Evolutionary conservation across 805 yeast genomes (phyloP), one percentile per base, ranked within the genome.

Genomic region (Grigorovia yakushimaensis): DNA sequence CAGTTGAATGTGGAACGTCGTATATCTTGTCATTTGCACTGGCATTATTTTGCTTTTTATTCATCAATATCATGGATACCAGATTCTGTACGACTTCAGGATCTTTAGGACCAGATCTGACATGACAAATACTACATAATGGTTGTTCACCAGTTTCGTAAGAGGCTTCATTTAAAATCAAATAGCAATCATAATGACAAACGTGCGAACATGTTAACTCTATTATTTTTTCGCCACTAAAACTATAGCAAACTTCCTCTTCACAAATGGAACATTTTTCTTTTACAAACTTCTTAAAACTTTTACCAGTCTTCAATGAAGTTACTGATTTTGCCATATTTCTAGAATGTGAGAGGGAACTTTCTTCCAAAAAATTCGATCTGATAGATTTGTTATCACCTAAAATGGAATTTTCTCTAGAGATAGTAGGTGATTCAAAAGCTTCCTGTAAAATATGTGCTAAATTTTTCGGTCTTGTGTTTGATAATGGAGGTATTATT

Each of bases 171-270:
- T 21, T 39, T 11, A 45, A 21, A 5, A 41, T 35, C 9, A 63
- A 49, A 30, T 65, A 70, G 50, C 81, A 76, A 46, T 70, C 65
- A 46, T 64, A 63, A 54, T 76, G 81, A 24, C 71, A 59, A 38
- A 63, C 62, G 54, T 75, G 79, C 6, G 66, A 60, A 56, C 79
- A 74, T 1, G 66, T 52, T 41, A 74, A 50, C 33, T 68, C 71
- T 3, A 76, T 47, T 0, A 70, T 51, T 33, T 63, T 67, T 58
- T 76, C 80, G 11, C 74, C 76, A 8, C 57, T 54, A 36, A 74
- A 64, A 13, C 65, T 60, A 41, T 61, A 62, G 2, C 64, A 58
- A 37, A 76, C 54, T 4, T 67, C 60, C 48, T 75, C 79, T 13
- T 66, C 65, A 55, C 81, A 76, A 38, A 74, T 62, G 13, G 70